Evolutionary conservation across 2,329 filamentous ascomycete genomes (phyloP).

Genomic region (Colletotrichum higginsianum): DNA sequence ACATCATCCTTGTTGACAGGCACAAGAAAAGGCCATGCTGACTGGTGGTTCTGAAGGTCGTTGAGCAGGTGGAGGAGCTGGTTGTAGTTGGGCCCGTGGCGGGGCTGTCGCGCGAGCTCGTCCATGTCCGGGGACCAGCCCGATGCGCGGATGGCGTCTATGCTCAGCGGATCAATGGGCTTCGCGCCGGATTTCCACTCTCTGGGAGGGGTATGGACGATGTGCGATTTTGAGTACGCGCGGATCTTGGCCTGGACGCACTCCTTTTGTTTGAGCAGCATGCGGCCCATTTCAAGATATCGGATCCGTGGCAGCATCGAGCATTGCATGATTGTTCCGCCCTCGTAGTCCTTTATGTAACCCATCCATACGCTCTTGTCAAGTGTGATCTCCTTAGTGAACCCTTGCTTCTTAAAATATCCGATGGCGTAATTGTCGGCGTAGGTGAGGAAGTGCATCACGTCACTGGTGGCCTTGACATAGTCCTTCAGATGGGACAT

Average conservation of each 20-base stretch:
- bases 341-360: constrained; percentile 99
- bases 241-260: constrained; percentile 95
- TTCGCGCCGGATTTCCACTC: constrained; percentile 85
- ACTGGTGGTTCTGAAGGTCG: constrained; percentile 93
- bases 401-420: constrained; percentile 99
- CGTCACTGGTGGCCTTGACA: constrained; percentile 94
- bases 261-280: constrained; percentile 98
- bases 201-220: constrained; percentile 86
- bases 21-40: constrained; percentile 94
- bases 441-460: constrained; percentile 99
- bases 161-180: constrained; percentile 86
- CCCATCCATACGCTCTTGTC: constrained; percentile 97
- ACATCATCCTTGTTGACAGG: constrained; percentile 97
- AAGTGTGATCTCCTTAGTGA: constrained; percentile 97
- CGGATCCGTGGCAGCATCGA: constrained; percentile 96
- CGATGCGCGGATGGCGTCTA: constrained; percentile 89
- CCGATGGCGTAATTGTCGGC: constrained; percentile 99
- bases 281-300: constrained; percentile 92
- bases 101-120: constrained; percentile 92
- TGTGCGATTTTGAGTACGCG: constrained; percentile 89
- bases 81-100: constrained; percentile 96
- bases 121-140: constrained; percentile 99
- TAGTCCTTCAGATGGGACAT: constrained; percentile 99
- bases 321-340: constrained; percentile 99
- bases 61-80: constrained; percentile 93